Percentiles rank a stretch among this genome's conserved stretches.
These are phyloP conservation scores for Moricandia moricandioides DNA, from an alignment of 345 rosid genomes.

Conservation along the genomic window DNA sequence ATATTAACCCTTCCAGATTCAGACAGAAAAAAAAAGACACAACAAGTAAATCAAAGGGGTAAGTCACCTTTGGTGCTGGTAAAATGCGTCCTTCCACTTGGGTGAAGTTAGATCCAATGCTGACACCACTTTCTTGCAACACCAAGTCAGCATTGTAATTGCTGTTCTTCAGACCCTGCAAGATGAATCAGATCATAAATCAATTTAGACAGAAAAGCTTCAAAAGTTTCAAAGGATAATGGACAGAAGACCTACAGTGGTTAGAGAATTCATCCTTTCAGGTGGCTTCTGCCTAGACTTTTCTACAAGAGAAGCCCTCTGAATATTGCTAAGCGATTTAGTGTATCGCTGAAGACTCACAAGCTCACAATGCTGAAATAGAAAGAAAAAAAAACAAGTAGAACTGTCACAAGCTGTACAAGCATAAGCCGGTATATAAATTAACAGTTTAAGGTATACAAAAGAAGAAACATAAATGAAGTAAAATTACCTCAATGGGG, in stretches of 20 bases:
- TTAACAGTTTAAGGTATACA: not conserved
- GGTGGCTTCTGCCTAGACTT: slow-evolving; percentile 94
- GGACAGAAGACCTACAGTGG: slow-evolving; percentile 48
- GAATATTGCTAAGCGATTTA: slow-evolving; percentile 63
- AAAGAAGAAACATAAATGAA: not conserved
- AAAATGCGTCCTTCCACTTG: slow-evolving; percentile 85
- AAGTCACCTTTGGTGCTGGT: slow-evolving; percentile 64
- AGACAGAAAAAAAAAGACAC: not conserved
- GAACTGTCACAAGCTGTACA: not conserved
- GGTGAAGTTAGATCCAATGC: slow-evolving; percentile 55
- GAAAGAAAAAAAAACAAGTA: not conserved
- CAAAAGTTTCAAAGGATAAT: not conserved
- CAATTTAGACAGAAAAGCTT: not conserved
- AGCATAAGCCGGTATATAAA: not conserved
- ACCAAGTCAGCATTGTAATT: slow-evolving; percentile 70
- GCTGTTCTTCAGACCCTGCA: slow-evolving; percentile 66
- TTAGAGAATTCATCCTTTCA: slow-evolving; percentile 70
- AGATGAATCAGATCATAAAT: slow-evolving; percentile 5
- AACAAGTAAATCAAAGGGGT: not conserved
- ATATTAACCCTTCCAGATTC: not conserved
- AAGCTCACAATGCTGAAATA: slow-evolving; percentile 63
- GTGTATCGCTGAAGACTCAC: slow-evolving; percentile 87
- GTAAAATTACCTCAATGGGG: slow-evolving; percentile 67
- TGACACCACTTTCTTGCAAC: slow-evolving; percentile 67
- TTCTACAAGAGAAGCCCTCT: slow-evolving; percentile 82